phyloP scores from a whole-genome alignment of 2,329 filamentous ascomycete genomes.

The Leptographium flavum region DNA sequence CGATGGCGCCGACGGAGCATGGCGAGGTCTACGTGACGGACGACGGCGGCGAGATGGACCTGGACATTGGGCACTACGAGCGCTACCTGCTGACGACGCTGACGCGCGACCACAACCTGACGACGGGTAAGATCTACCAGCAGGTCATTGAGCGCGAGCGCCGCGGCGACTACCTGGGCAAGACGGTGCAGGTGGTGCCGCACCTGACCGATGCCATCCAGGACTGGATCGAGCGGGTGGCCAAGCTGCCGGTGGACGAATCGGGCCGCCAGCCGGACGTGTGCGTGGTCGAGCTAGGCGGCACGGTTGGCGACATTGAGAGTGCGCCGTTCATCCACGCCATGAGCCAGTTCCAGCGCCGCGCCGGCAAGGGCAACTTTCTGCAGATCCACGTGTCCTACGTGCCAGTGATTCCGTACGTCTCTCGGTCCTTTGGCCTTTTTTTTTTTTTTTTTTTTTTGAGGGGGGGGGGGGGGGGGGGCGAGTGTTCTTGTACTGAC shows the following conservation, averaged over 20 bases:
- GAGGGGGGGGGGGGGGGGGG: too few relatives aligned
- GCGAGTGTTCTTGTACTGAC: neutral
- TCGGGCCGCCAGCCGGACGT: constrained; percentile 74
- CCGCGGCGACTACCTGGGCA: constrained; percentile 65
- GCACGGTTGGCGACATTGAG: constrained; percentile 68
- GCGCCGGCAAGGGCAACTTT: constrained; percentile 66
- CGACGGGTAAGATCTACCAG: constrained; percentile 90
- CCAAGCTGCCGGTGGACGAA: constrained; percentile 74
- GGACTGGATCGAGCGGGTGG: constrained; percentile 81
- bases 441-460: too few relatives aligned
- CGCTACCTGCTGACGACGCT: constrained; percentile 69
- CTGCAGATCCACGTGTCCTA: constrained; percentile 81
- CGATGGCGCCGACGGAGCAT: constrained; percentile 36
- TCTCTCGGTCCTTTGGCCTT: neutral
- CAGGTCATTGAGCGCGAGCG: constrained; percentile 63
- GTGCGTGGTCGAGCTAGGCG: constrained; percentile 61
- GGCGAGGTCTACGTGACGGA: constrained; percentile 83
- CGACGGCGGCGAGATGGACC: constrained; percentile 56
- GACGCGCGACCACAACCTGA: constrained; percentile 85
- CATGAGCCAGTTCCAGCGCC: constrained; percentile 60
- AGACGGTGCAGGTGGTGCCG: constrained; percentile 81
- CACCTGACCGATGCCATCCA: constrained; percentile 87
- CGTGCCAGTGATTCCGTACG: constrained; percentile 46
- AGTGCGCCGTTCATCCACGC: constrained; percentile 81
- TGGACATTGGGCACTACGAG: constrained; percentile 45